These are phyloP conservation scores for Trypanosoma vivax DNA, from an alignment of 208 protist genomes.

Conservation along the genomic window DNA sequence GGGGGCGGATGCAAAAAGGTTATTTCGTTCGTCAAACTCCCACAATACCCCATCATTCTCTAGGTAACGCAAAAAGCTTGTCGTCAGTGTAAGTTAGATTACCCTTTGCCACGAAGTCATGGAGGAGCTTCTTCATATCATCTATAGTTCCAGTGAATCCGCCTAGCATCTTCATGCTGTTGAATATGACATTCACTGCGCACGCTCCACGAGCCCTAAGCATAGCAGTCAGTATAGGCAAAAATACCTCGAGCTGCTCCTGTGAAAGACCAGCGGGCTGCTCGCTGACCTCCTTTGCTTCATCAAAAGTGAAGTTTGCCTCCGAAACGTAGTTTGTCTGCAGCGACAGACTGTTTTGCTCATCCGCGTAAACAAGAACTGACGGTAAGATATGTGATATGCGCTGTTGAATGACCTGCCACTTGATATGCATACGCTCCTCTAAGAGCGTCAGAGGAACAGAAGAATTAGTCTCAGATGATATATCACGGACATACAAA, in stretches of 20 bases:
- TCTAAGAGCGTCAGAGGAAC: conserved; percentile 20
- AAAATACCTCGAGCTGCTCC: conserved; percentile 62
- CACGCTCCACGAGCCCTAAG: conserved; percentile 41
- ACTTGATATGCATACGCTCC: conserved; percentile 18
- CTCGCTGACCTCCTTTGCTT: conserved; percentile 29
- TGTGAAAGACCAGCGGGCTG: conserved; percentile 36
- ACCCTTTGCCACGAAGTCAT: conserved; percentile 49
- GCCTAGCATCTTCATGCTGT: conserved; percentile 79
- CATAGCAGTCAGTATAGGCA: conserved; percentile 63
- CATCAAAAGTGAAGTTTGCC: conserved; percentile 27
- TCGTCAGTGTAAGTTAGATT: conserved; percentile 47
- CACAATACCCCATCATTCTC: neutral
- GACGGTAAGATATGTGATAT: conserved; percentile 21
- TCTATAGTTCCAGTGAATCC: conserved; percentile 44
- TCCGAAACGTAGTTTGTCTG: conserved; percentile 32
- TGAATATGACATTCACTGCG: conserved; percentile 63
- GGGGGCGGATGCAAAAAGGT: conserved; percentile 3
- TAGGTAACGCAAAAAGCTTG: conserved; percentile 48
- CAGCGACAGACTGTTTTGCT: conserved; percentile 22
- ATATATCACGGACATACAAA: conserved; percentile 50
- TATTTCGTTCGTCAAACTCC: no score
- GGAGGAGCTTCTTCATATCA: conserved; percentile 61
- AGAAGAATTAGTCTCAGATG: conserved; percentile 18
- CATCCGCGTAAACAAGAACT: conserved; percentile 17
- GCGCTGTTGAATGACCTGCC: conserved; percentile 12